A percentile compares a stretch with the other conserved stretches of the same genome.
These are phyloP conservation scores for Ceratobasidium sp. DNA, from an alignment of 1,284 basidiomycete genomes.

Conservation along the genomic window DNA sequence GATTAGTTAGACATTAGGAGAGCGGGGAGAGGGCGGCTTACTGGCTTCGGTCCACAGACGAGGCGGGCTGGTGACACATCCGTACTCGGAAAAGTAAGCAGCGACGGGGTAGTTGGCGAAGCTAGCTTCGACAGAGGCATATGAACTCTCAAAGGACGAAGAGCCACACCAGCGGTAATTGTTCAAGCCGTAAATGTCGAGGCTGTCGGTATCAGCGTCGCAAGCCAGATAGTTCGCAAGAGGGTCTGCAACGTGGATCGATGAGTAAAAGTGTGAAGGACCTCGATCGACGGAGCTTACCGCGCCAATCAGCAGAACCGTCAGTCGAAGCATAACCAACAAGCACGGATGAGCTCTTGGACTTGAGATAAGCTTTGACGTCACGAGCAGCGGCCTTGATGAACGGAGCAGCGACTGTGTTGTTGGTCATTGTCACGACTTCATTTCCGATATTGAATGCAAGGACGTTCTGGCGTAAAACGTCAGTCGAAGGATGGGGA, in stretches of 20 bases:
- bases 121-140: constrained; percentile 60
- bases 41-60: constrained; percentile 81
- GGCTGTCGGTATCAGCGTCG: constrained; percentile 72
- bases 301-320: constrained; percentile 70
- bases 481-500: background rate
- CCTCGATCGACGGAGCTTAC: constrained; percentile 32
- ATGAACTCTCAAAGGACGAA: constrained; percentile 67
- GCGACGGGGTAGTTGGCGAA: constrained; percentile 70
- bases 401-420: constrained; percentile 76
- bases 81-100: constrained; percentile 92
- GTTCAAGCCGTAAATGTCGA: constrained; percentile 88
- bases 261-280: background rate
- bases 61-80: constrained; percentile 69
- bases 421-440: constrained; percentile 70
- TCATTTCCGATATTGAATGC: constrained; percentile 89
- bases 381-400: constrained; percentile 93
- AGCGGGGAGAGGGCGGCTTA: background rate
- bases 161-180: constrained; percentile 87
- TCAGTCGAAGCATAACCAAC: constrained; percentile 90
- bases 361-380: constrained; percentile 77
- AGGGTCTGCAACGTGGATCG: constrained; percentile 56
- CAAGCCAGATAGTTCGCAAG: constrained; percentile 86
- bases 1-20: background rate
- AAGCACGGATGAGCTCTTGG: constrained; percentile 73
- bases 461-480: constrained; percentile 50